Conservation (phyloP, 768 basidiomycete species). For the Candolleomyces aberdarensis region DNA sequence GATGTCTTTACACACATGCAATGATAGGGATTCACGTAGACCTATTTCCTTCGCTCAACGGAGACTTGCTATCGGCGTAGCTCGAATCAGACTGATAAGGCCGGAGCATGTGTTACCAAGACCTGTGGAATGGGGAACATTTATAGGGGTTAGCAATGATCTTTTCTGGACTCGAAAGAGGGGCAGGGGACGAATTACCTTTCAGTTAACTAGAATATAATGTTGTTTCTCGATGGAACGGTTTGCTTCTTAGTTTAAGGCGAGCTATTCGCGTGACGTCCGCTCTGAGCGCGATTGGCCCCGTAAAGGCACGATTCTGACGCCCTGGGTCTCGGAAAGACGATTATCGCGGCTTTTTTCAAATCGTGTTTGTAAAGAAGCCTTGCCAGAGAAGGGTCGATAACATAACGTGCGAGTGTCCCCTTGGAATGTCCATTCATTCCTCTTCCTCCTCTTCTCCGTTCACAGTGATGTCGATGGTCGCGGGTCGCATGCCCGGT, state of each 20-base stretch:
- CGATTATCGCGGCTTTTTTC: background rate
- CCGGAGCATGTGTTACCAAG: too few species aligned
- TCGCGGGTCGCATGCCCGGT: background rate
- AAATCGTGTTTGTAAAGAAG: too few species aligned
- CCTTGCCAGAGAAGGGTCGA: background rate
- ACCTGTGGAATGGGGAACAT: too few species aligned
- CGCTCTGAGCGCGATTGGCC: background rate
- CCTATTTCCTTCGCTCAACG: background rate
- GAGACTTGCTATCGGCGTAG: background rate
- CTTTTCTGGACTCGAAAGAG: too few species aligned
- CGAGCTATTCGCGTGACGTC: background rate
- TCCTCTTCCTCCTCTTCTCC: background rate
- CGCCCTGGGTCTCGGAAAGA: background rate
- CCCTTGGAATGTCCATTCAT: background rate
- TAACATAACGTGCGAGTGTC: background rate
- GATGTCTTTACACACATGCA: constrained; percentile 14
- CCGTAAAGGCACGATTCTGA: background rate
- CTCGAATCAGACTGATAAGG: background rate
- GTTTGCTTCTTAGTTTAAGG: too few species aligned
- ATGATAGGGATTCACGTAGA: constrained; percentile 7
- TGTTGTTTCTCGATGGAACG: too few species aligned
- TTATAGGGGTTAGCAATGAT: too few species aligned
- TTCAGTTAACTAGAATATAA: too few species aligned
- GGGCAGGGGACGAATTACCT: too few species aligned
- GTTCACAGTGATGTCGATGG: background rate